Evolutionary conservation across 2,329 filamentous ascomycete species (phyloP), one percentile per base, ranked within the genome.

Genomic region (Camillea tinctor): DNA sequence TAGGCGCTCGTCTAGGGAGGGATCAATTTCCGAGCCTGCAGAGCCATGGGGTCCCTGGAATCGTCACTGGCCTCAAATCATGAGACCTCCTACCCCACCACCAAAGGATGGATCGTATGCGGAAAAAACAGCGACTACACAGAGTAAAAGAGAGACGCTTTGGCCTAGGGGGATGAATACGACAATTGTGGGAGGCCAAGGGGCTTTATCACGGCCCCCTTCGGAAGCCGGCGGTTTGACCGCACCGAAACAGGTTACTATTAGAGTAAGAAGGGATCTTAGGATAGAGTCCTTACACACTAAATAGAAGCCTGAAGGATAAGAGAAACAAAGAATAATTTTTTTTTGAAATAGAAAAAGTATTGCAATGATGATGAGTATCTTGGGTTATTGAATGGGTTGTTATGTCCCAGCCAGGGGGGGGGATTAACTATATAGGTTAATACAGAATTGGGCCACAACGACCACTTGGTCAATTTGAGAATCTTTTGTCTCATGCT

Each of bases 251-350:
- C 50, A 22, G 3, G 55, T 19, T 4, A 48, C 23, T 17, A 40
- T 56, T 7, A 17, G 48, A 23, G 44, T 50, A 6, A n/a, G 50
- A 20, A 23, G 23, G n/a, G 55, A 56, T 36, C 20, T 51, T 90
- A 87, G 73, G 40, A 49, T 54, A 30, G 51, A 58, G 51, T 44
- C 36, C 36, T 44, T 44, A 44, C 36, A 44, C n/a, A 44, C 36
- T 11, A 17, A 44, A 13, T 44, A n/a, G 36, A 44, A 44, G 3
- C 2, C 13, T 30, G 13, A 44, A 44, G 26, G 11, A n/a, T 44
- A 44, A 44, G n/a, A 17, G 2, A 11, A 44, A 1, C 36, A 44
- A 44, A 44, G n/a, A n/a, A n/a, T n/a, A n/a, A n/a, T n/a, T n/a
- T n/a, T n/a, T n/a, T n/a, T n/a, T n/a, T n/a, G n/a, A n/a, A n/a